Evolutionary conservation across 208 protist species (phyloP).

Genomic region (Leptomonas pyrrhocoris): DNA sequence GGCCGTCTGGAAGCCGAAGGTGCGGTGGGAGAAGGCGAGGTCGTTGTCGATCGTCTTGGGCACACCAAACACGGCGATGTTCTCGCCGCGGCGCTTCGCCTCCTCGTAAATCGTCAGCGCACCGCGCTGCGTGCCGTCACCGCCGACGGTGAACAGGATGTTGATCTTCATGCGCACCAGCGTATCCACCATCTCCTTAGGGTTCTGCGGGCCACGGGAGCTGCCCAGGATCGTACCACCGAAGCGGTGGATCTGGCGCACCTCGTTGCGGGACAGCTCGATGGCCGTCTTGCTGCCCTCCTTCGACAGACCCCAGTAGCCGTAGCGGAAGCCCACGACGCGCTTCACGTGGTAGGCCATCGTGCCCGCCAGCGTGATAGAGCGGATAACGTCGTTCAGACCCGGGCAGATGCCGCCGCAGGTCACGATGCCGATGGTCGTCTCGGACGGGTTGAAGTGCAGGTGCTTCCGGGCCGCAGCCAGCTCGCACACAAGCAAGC

Average conservation of each 20-base stretch:
- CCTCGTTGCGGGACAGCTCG: slow-evolving; percentile 75
- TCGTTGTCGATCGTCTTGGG: slow-evolving; percentile 98
- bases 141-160: slow-evolving; percentile 94
- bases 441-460: slow-evolving; percentile 90
- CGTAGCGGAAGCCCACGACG: slow-evolving; percentile 92
- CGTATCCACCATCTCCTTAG: slow-evolving; percentile 92
- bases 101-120: slow-evolving; percentile 83
- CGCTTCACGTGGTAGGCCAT: slow-evolving; percentile 89
- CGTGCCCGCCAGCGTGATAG: slow-evolving; percentile 80
- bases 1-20: slow-evolving; percentile 96
- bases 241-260: slow-evolving; percentile 91
- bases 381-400: slow-evolving; percentile 95
- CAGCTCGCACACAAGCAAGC: slow-evolving; percentile 59
- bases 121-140: slow-evolving; percentile 95
- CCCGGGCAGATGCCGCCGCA: slow-evolving; percentile 97
- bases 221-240: slow-evolving; percentile 94
- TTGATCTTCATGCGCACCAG: slow-evolving; percentile 86
- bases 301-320: slow-evolving; percentile 93
- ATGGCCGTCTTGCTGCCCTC: slow-evolving; percentile 87
- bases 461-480: slow-evolving; percentile 82
- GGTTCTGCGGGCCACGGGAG: slow-evolving; percentile 88
- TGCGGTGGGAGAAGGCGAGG: slow-evolving; percentile 92
- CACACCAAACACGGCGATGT: slow-evolving; percentile 93
- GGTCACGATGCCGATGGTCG: slow-evolving; percentile 92
- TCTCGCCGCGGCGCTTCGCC: slow-evolving; percentile 69